These are phyloP conservation scores for Aulographum hederae DNA, from an alignment of 2,329 filamentous ascomycete genomes.

Conservation along the genomic window DNA sequence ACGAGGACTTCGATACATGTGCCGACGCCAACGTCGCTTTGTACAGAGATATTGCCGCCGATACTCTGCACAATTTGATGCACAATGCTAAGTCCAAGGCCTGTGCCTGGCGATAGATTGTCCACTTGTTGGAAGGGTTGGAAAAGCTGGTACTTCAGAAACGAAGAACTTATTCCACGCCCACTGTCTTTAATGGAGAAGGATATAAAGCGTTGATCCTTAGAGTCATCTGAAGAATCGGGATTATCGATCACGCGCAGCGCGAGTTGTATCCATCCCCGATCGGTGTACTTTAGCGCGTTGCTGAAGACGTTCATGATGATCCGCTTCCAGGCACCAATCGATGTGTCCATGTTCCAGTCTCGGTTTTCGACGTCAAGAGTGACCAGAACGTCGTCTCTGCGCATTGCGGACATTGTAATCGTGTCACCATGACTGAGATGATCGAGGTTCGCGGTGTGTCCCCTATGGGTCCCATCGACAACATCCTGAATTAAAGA, in stretches of 20 bases:
- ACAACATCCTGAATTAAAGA: constrained; percentile 3
- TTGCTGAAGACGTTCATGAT: constrained; percentile 3
- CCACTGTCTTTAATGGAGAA: constrained; percentile 4
- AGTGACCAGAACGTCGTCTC: background rate
- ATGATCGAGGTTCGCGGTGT: background rate
- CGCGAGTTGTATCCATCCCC: constrained; percentile 4
- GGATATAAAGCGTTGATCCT: background rate
- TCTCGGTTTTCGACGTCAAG: constrained; percentile 1
- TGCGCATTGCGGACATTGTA: too few relatives aligned
- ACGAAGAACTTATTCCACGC: constrained; percentile 4
- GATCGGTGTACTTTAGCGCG: constrained; percentile 6
- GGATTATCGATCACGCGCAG: background rate
- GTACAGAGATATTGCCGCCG: constrained; percentile 3
- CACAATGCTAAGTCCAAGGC: constrained; percentile 4
- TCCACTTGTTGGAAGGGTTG: constrained; percentile 5
- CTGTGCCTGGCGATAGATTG: constrained; percentile 3
- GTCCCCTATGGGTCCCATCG: constrained; percentile 13
- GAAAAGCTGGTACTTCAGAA: constrained; percentile 4
- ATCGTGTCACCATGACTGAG: background rate
- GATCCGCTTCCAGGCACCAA: constrained; percentile 3
- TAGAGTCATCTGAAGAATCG: too few relatives aligned
- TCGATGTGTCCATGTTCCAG: background rate
- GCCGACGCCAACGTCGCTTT: constrained; percentile 3
- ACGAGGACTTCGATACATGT: too few relatives aligned
- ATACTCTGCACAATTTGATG: constrained; percentile 4